Evolutionary conservation across 495 filamentous ascomycete species (phyloP), one percentile per base, ranked within the genome.

Genomic region (Penicillium simplicissimum): DNA sequence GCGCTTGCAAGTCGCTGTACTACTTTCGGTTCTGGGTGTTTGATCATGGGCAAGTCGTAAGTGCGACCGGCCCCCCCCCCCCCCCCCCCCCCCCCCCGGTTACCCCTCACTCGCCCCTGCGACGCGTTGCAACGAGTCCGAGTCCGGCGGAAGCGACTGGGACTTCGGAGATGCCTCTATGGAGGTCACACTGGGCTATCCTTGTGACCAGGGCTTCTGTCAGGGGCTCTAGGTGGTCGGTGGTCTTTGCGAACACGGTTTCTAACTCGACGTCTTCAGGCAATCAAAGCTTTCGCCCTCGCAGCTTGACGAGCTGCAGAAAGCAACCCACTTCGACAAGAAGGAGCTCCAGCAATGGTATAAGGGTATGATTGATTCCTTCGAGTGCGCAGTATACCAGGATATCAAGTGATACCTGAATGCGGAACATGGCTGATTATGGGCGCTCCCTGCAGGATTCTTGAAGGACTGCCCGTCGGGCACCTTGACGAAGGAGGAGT

Each of bases 281-380:
- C 91, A 95, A 77, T 94, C 90, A 37, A 98, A 97, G 81, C 90
- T 99, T 68, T 96, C 93, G 42, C 91, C 93, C 67, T 87, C 96
- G 71, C 92, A 98, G 81, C 88, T 99, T 65, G 87, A 86, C 53
- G 95, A 99, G 78, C 87, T 99, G 67, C 93, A 97, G 73, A 91
- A 88, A 80, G 90, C 91, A 55, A 99, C 95, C 23, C 92, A 97
- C 76, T 99, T 99, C 70, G 95, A 99, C 81, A 97, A 97, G 87
- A 99, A 98, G 80, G 95, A 99, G 76, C 78, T 99, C 66, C 95
- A 99, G 75, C 96, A 98, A 90, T 98, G 95, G 95, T 98, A 98
- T 75, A 98, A 98, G 81, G 95, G 95, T 96, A 70, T 47, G 43
- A 10, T 35, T 8, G 28, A 14, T 45, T 23, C 19, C 19, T 15